phyloP scores from a whole-genome alignment of 257 asterid species.

The Solanum sejunctum region DNA sequence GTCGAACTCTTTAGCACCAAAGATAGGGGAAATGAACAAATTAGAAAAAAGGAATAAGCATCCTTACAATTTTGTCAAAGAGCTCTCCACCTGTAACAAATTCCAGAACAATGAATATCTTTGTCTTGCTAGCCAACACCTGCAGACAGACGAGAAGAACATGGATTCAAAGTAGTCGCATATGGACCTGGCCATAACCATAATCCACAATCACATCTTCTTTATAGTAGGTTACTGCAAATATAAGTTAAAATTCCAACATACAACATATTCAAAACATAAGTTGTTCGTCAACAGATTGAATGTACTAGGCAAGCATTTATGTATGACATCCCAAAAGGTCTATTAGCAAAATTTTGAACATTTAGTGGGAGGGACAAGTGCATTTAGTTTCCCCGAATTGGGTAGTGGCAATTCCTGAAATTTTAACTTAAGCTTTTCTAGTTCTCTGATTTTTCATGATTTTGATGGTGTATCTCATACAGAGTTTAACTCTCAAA shows the following conservation, averaged over 20 bases:
- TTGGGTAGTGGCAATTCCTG: neutral
- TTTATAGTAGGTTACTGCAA: neutral
- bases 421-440: neutral
- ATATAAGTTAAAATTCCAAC: neutral
- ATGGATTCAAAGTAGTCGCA: neutral
- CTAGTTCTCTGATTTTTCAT: neutral
- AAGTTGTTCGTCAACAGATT: neutral
- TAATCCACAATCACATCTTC: neutral
- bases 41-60: neutral
- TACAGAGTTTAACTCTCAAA: neutral
- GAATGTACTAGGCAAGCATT: neutral
- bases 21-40: neutral
- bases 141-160: constrained; percentile 8
- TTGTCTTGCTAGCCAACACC: constrained; percentile 97
- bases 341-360: neutral
- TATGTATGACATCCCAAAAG: neutral
- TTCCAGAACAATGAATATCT: constrained; percentile 85
- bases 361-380: neutral
- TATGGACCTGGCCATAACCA: neutral
- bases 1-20: neutral
- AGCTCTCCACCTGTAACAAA: constrained; percentile 93
- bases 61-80: constrained; percentile 84
- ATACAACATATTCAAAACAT: neutral
- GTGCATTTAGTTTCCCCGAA: neutral
- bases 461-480: neutral